A percentile compares a stretch with the other conserved stretches of the same genome.
Evolutionary conservation across 345 rosid genomes (phyloP).

Genomic region (Eucalyptus decipiens): DNA sequence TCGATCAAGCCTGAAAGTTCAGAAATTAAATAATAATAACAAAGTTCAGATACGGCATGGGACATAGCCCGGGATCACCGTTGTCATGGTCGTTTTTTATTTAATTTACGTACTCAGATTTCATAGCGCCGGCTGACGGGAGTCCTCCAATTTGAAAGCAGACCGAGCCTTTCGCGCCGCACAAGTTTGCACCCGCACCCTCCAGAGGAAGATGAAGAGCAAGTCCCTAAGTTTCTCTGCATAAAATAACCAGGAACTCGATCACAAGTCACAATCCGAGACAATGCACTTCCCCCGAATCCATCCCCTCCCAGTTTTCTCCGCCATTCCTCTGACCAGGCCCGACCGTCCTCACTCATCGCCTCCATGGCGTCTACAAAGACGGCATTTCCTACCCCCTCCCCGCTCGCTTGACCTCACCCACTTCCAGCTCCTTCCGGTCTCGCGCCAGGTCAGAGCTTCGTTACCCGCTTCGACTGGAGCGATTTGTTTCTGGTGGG

Average conservation of each 20-base stretch:
- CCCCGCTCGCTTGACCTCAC: not conserved
- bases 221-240: not conserved
- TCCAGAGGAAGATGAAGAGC: not conserved
- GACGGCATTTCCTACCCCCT: not conserved
- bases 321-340: not conserved
- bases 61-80: too few relatives aligned
- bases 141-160: not conserved
- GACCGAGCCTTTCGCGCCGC: not conserved
- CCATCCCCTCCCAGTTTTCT: not conserved
- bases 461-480: not conserved
- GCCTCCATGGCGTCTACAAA: not conserved
- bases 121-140: not conserved
- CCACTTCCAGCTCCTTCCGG: not conserved
- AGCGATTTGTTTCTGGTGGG: not conserved
- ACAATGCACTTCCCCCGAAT: not conserved
- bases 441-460: not conserved
- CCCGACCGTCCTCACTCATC: not conserved
- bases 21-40: too few relatives aligned
- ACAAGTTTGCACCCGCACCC: not conserved
- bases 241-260: not conserved
- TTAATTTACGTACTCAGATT: not conserved
- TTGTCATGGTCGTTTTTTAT: not conserved
- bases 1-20: too few relatives aligned
- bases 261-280: not conserved
- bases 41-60: too few relatives aligned